Evolutionary conservation across 257 asterid genomes (phyloP).

Genomic region (Plantago ovata): DNA sequence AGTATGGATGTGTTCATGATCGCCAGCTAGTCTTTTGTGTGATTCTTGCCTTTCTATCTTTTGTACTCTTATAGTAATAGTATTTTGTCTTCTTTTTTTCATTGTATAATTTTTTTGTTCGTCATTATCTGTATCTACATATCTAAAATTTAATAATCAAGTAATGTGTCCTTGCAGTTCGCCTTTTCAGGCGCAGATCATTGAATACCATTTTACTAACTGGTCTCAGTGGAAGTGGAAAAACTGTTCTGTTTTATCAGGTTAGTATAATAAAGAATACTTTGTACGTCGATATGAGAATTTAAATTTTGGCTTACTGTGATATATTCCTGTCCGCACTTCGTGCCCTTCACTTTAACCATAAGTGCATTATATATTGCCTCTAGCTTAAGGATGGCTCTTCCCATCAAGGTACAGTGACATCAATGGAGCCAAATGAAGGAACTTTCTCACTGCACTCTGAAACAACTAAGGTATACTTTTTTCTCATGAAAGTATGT

Average conservation of each 20-base stretch:
- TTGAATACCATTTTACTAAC: slow-evolving; percentile 56
- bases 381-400: slow-evolving; percentile 87
- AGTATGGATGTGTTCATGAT: too few species aligned
- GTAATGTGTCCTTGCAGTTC: slow-evolving; percentile 35
- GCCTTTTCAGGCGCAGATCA: slow-evolving; percentile 43
- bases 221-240: slow-evolving; percentile 81
- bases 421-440: slow-evolving; percentile 87
- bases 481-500: slow-evolving; percentile 10
- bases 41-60: neutral
- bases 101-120: neutral
- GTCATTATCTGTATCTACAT: neutral
- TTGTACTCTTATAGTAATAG: neutral
- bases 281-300: neutral
- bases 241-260: slow-evolving; percentile 70
- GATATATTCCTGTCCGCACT: neutral
- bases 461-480: slow-evolving; percentile 52
- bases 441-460: slow-evolving; percentile 64
- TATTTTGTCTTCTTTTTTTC: neutral
- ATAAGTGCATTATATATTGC: slow-evolving; percentile 12
- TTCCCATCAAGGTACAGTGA: slow-evolving; percentile 81
- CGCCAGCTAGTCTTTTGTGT: too few species aligned
- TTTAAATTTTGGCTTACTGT: neutral
- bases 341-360: neutral
- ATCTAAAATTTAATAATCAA: too few species aligned
- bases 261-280: slow-evolving; percentile 25